Conservation (phyloP, 2,329 filamentous ascomycete species). For the Pezicula rhizophila region DNA sequence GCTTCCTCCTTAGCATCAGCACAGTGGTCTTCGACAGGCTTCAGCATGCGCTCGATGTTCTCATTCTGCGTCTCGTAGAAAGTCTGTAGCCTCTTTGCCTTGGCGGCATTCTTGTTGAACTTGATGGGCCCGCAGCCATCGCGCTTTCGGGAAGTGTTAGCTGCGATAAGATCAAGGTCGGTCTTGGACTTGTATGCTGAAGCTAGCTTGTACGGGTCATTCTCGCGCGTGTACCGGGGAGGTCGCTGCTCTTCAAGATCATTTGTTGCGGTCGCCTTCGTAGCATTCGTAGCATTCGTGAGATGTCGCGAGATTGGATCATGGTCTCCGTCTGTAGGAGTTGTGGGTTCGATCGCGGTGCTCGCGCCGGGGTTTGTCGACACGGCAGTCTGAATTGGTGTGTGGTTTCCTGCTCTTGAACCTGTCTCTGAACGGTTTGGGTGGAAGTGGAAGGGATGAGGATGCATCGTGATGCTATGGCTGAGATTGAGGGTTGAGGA, state of each 20-base stretch:
- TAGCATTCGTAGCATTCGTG: conserved; percentile 10
- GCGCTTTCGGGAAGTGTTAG: conserved; percentile 76
- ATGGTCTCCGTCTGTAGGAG: conserved; percentile 18
- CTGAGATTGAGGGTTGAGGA: conserved; percentile 15
- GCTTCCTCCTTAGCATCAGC: conserved; percentile 71
- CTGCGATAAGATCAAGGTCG: conserved; percentile 71
- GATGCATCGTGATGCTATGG: conserved; percentile 26
- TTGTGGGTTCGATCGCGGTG: conserved; percentile 34
- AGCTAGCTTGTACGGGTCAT: conserved; percentile 77
- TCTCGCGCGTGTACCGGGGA: conserved; percentile 37
- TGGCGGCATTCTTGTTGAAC: conserved; percentile 31
- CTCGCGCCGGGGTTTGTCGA: conserved; percentile 31
- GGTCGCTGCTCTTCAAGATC: conserved; percentile 37
- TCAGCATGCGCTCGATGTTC: conserved; percentile 85
- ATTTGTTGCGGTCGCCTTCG: conserved; percentile 14
- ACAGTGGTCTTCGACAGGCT: conserved; percentile 86
- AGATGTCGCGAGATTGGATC: conserved; percentile 23
- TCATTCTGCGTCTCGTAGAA: conserved; percentile 93
- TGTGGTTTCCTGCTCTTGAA: conserved; percentile 16
- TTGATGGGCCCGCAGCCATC: conserved; percentile 36
- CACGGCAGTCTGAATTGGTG: conserved; percentile 15
- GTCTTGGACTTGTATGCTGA: conserved; percentile 69
- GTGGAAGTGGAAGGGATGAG: conserved; percentile 24
- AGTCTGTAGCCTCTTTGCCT: conserved; percentile 50
- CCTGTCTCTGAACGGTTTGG: conserved; percentile 18